Conservation (phyloP, 1,139 yeast species). For the Geotrichum macrosporum region DNA sequence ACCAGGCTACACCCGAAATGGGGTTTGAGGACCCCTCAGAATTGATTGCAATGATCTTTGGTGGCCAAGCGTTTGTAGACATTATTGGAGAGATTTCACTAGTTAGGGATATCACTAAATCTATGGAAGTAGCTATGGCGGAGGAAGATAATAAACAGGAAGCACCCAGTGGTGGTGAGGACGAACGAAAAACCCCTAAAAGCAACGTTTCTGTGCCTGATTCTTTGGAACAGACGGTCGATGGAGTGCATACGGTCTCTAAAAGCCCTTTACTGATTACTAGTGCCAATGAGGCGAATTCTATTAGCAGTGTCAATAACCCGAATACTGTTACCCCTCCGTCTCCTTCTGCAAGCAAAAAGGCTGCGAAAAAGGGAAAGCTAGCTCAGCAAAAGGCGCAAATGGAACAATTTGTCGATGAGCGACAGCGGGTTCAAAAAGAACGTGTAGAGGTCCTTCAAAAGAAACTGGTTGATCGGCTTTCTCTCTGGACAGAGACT, state of each 20-base stretch:
- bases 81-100: conserved; percentile 91
- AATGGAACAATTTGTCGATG: conserved; percentile 73
- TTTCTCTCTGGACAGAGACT: conserved; percentile 80
- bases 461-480: conserved; percentile 57
- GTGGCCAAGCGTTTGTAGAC: conserved; percentile 85
- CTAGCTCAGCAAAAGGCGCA: conserved; percentile 53
- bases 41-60: conserved; percentile 80
- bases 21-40: conserved; percentile 91
- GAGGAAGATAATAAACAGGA: conserved; percentile 71
- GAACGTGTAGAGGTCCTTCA: conserved; percentile 66
- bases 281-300: too few relatives aligned
- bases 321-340: conserved; percentile 2
- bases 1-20: conserved; percentile 71
- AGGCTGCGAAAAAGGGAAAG: conserved; percentile 45
- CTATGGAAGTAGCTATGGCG: conserved; percentile 67
- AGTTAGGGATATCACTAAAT: conserved; percentile 71
- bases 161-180: conserved; percentile 18
- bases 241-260: too few relatives aligned
- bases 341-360: conserved; percentile 31
- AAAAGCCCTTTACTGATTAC: too few relatives aligned
- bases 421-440: conserved; percentile 63
- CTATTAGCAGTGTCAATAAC: too few relatives aligned
- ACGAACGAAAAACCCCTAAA: conserved; percentile 6
- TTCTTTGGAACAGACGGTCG: too few relatives aligned
- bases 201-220: too few relatives aligned